Percentiles rank a stretch among this genome's conserved stretches.
phyloP scores from a whole-genome alignment of 768 basidiomycete species.

The Trametes coccinea region DNA sequence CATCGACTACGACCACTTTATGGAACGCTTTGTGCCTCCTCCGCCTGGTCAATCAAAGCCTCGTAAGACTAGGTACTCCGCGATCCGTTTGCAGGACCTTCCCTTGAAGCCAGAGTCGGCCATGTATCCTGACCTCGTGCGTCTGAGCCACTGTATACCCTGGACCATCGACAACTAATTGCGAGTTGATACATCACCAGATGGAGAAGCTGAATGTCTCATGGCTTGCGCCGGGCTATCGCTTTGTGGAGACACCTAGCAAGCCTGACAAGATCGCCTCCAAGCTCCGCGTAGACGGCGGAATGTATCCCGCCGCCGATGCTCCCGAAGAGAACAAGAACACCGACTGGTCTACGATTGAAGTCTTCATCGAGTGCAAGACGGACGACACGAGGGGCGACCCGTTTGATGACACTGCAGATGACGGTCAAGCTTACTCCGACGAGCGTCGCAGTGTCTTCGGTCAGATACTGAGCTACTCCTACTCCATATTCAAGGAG shows the following conservation, averaged over 20 bases:
- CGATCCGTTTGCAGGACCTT: too few species aligned
- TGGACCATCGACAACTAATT: too few species aligned
- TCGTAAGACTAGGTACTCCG: too few species aligned
- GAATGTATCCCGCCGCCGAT: not conserved
- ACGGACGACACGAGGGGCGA: not conserved
- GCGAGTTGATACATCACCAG: too few species aligned
- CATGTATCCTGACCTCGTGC: not conserved
- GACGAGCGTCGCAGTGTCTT: not conserved
- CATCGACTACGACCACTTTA: not conserved
- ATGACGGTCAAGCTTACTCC: not conserved
- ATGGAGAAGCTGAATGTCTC: too few species aligned
- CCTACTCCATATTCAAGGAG: not conserved
- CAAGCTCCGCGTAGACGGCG: not conserved
- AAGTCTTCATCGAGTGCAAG: conserved; percentile 14
- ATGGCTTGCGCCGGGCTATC: too few species aligned
- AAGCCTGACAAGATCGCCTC: too few species aligned
- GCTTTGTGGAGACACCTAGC: too few species aligned
- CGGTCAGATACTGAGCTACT: conserved; percentile 5
- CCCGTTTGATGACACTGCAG: conserved; percentile 3
- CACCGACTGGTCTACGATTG: conserved; percentile 3
- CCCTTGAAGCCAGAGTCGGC: too few species aligned
- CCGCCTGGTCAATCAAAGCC: not conserved
- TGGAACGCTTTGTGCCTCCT: not conserved
- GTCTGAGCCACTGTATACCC: too few species aligned
- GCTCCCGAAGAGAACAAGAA: not conserved